A percentile compares a stretch with the other conserved stretches of the same genome.
phyloP scores from a whole-genome alignment of 75 land plant genomes.

The Azolla pinnata region DNA sequence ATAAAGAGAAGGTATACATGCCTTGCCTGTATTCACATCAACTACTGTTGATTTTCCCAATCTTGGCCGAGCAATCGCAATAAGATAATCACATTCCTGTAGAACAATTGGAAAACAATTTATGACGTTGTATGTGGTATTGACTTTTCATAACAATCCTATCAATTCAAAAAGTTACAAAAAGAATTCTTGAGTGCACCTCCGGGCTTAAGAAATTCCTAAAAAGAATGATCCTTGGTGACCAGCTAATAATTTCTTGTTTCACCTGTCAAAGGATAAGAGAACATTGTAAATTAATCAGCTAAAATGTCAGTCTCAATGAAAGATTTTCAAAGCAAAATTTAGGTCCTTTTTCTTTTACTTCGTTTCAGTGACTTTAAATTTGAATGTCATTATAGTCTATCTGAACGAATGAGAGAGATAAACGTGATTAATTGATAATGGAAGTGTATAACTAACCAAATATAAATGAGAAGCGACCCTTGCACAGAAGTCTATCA shows the following conservation, averaged over 20 bases:
- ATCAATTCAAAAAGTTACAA: neutral
- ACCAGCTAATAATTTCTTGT: constrained; percentile 86
- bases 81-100: constrained; percentile 95
- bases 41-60: constrained; percentile 77
- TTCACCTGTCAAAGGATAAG: constrained; percentile 49
- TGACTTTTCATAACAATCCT: neutral
- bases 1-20: too few species aligned
- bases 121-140: neutral
- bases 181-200: constrained; percentile 30
- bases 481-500: too few species aligned
- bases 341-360: too few species aligned
- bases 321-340: too few species aligned
- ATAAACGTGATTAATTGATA: too few species aligned
- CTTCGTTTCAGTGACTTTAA: too few species aligned
- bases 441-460: too few species aligned
- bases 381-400: too few species aligned
- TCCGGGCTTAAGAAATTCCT: constrained; percentile 77
- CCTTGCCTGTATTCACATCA: constrained; percentile 93
- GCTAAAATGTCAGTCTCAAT: too few species aligned
- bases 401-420: too few species aligned
- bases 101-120: neutral
- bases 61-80: constrained; percentile 64
- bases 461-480: too few species aligned
- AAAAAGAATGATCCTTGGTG: constrained; percentile 69
- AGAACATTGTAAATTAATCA: neutral